Evolutionary conservation across 2,329 filamentous ascomycete species (phyloP), one percentile per base, ranked within the genome.

Genomic region (Stachybotrys echinatus): DNA sequence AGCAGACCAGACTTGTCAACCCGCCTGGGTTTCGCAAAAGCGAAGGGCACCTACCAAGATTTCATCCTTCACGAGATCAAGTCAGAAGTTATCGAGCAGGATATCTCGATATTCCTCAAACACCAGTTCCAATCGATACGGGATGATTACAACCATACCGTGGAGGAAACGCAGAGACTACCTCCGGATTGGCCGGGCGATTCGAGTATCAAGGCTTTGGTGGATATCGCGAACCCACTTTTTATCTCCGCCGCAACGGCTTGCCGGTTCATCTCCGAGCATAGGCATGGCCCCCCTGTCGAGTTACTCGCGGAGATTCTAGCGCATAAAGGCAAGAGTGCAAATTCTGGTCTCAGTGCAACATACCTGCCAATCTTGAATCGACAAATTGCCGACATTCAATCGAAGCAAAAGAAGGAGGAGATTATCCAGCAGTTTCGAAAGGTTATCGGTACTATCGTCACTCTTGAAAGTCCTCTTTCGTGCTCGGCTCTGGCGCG

Each of bases 1-100:
- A 74, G 70, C 51, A 61, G 72, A 38, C 71, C 71, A 0, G 66
- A 74, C 43, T 50, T 67, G 6, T 61, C 61, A 2, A 63, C 71
- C 48, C 63, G 64, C 1, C 51, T 64, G 23, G 62, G 62, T 1
- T 74, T 75, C 45, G 46, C 47, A 0, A n/a, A 52, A 8, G 58
- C 67, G 22, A 22, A 55, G 5, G 59, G 57, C 21, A 42, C 17
- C 1, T 50, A 58, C 42, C 40, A 55, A 14, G 23, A 59, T 42
- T 23, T 73, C 2, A 54, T 64, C 8, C 65, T 75, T 12, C 66
- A 74, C 39, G 53, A 69, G n/a, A 60, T 72, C 27, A 51, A 58
- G 0, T 12, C 55, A 37, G n/a, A 49, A 2, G 48, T 63, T 3
- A 59, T 74, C 5, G 50, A 67, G 49, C 58, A 60, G 6, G 73